Evolutionary conservation across 148 eudicot genomes (phyloP), one percentile per base, ranked within the genome.

Genomic region (Cornus kousa): DNA sequence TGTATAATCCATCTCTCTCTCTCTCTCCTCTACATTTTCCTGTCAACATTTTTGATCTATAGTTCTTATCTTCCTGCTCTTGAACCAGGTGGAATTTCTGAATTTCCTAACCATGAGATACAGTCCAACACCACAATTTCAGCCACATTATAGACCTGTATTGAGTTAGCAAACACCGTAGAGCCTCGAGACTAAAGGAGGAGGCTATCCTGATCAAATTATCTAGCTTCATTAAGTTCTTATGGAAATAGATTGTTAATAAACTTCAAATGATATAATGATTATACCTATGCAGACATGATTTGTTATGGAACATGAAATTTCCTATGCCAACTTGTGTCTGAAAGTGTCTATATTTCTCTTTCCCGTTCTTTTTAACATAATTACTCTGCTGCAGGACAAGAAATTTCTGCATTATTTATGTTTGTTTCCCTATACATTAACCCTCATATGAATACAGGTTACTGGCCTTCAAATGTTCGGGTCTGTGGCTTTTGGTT

Each of bases 401-500:
- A 43, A 40, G 32, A 53, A 67, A 50, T 22, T 33, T 77, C 73
- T 35, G 14, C 32, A 6, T 13, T 7, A 7, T 10, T 60, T 70
- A 67, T 13, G 2, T 62, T 40, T 64, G 16, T 48, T 28, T 28
- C 68, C 17, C 19, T 73, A 16, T 57, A 39, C 32, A 50, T 20
- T 40, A 7, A 75, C 20, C 8, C 80, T 70, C 62, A 60, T 37
- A 2, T 20, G 43, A 78, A 82, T 24, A 55, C 79, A 91, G 92
- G 88, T 83, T 95, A 95, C 79, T 95, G 98, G 99, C 98, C 99
- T 80, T 84, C 91, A 83, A 89, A 84, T 75, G 82, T 87, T 81
- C 87, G 88, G 78, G 88, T 86, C 81, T 93, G 95, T 90, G 98
- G 99, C 74, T 96, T 93, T 86, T 93, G 99, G 99, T 88, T 87